A percentile compares a stretch with the other conserved stretches of the same genome.
These are phyloP conservation scores for Aspergillus homomorphus DNA, from an alignment of 495 filamentous ascomycete species.

Conservation along the genomic window DNA sequence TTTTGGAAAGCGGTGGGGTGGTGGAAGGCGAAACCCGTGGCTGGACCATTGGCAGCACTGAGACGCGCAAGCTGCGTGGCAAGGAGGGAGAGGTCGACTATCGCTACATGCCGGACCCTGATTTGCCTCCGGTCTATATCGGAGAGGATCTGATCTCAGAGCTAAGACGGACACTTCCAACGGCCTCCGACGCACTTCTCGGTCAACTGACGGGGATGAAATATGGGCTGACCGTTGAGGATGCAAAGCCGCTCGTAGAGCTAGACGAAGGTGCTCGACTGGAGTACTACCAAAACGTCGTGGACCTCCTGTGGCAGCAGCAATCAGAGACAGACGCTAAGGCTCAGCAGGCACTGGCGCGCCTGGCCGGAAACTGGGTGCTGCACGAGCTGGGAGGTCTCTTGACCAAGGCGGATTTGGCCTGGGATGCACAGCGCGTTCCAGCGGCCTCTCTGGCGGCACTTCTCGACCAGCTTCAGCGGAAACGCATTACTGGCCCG, in stretches of 20 bases:
- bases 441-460: slow-evolving; percentile 59
- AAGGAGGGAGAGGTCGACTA: slow-evolving; percentile 99
- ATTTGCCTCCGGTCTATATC: slow-evolving; percentile 77
- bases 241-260: slow-evolving; percentile 75
- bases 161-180: slow-evolving; percentile 58
- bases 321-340: slow-evolving; percentile 30
- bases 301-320: slow-evolving; percentile 50
- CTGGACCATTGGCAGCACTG: slow-evolving; percentile 79
- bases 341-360: slow-evolving; percentile 28
- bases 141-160: slow-evolving; percentile 63
- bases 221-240: slow-evolving; percentile 73
- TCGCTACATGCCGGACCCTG: slow-evolving; percentile 97
- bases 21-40: slow-evolving; percentile 89
- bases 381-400: slow-evolving; percentile 87
- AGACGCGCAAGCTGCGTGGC: slow-evolving; percentile 70
- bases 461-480: slow-evolving; percentile 62
- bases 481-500: slow-evolving; percentile 67
- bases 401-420: slow-evolving; percentile 48
- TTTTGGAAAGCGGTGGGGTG: slow-evolving; percentile 74
- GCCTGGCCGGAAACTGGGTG: slow-evolving; percentile 65
- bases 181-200: slow-evolving; percentile 67
- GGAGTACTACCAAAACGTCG: slow-evolving; percentile 77
- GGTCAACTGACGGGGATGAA: slow-evolving; percentile 48
- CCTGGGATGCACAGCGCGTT: slow-evolving; percentile 56
- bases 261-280: slow-evolving; percentile 77